Conservation (phyloP, 257 asterid genomes). For the Penstemon newberryi region DNA sequence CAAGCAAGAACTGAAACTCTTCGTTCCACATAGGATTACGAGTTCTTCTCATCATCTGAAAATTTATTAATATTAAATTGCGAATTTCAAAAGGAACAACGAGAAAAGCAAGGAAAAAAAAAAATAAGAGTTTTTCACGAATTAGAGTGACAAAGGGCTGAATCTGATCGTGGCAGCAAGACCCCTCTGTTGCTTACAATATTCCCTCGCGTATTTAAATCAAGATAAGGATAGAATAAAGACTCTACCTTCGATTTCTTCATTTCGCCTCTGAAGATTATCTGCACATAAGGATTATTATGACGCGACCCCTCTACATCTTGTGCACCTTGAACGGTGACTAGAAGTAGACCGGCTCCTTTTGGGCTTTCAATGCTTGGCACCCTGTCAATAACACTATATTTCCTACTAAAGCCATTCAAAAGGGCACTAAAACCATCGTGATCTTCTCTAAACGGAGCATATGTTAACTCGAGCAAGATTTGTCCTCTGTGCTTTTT, state of each 20-base stretch:
- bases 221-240: neutral
- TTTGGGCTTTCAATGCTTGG: conserved; percentile 43
- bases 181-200: no score
- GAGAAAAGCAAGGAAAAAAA: neutral
- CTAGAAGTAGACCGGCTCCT: conserved; percentile 75
- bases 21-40: conserved; percentile 85
- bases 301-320: conserved; percentile 81
- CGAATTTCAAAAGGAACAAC: neutral
- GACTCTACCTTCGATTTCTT: conserved; percentile 66
- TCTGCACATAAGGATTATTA: conserved; percentile 63
- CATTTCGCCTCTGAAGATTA: conserved; percentile 71
- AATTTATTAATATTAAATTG: neutral
- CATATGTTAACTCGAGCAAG: conserved; percentile 65
- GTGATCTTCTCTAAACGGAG: conserved; percentile 70
- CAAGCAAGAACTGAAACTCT: conserved; percentile 84
- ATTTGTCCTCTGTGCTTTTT: conserved; percentile 75
- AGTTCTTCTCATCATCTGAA: conserved; percentile 59
- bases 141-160: no score
- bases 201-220: no score
- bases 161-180: no score
- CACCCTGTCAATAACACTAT: conserved; percentile 38
- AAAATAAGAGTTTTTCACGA: neutral
- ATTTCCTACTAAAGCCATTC: conserved; percentile 39
- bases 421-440: conserved; percentile 41
- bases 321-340: conserved; percentile 71